A percentile compares a stretch with the other conserved stretches of the same genome.
phyloP scores from a whole-genome alignment of 179 eudicot species.

The Heliamphora pulchella region DNA sequence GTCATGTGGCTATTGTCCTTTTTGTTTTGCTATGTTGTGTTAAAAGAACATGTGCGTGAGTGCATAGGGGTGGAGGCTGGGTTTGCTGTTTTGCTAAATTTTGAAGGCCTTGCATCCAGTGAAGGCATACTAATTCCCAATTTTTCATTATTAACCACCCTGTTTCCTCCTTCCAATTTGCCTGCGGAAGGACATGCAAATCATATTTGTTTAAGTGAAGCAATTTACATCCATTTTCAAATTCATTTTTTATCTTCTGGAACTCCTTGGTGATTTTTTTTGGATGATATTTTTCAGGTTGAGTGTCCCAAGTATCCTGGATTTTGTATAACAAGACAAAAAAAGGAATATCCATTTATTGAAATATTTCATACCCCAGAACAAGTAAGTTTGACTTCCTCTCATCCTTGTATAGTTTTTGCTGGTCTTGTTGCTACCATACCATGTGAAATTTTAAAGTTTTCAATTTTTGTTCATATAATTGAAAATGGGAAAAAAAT shows the following conservation, averaged over 20 bases:
- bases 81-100: neutral
- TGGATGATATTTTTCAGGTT: constrained; percentile 45
- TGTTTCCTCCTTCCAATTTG: neutral
- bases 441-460: neutral
- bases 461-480: neutral
- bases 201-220: neutral
- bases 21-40: neutral
- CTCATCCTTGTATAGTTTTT: neutral
- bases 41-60: neutral
- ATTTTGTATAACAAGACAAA: constrained; percentile 78
- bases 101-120: neutral
- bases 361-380: constrained; percentile 89
- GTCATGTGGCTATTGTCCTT: neutral
- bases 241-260: neutral
- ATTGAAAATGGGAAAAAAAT: neutral
- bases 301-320: constrained; percentile 98
- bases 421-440: neutral
- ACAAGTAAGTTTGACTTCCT: constrained; percentile 44
- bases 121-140: neutral
- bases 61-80: neutral
- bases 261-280: neutral
- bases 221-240: neutral
- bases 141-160: neutral
- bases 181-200: neutral
- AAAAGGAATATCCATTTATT: constrained; percentile 78